Percentiles rank a stretch among this genome's conserved stretches.
phyloP scores from a whole-genome alignment of 1,139 yeast species.

The Maudiozyma humilis region DNA sequence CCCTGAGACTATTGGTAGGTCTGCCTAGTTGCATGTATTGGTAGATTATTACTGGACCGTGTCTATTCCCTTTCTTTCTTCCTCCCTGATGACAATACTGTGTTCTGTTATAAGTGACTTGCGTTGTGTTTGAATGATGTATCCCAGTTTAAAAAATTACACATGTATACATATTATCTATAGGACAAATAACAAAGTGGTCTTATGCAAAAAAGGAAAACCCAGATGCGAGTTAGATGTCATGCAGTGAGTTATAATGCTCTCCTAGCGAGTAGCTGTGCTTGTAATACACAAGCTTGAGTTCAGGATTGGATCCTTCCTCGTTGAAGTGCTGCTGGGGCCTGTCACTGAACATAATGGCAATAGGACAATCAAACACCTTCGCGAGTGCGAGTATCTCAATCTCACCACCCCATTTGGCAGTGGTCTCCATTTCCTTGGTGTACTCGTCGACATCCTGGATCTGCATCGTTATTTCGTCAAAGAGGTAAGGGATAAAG shows the following conservation, averaged over 20 bases:
- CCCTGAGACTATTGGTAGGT: conserved; percentile 24
- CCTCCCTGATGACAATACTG: too few species aligned
- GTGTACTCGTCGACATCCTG: conserved; percentile 65
- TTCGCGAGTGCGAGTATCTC: conserved; percentile 76
- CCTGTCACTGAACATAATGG: conserved; percentile 69
- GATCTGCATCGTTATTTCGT: conserved; percentile 57
- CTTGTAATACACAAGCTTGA: conserved; percentile 72
- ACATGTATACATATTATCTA: too few species aligned
- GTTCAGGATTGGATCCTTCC: conserved; percentile 39
- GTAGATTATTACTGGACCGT: too few species aligned
- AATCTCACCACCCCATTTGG: conserved; percentile 95
- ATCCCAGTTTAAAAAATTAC: too few species aligned
- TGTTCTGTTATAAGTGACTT: too few species aligned
- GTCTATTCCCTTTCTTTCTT: too few species aligned
- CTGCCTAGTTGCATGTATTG: conserved; percentile 24
- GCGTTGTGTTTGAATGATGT: too few species aligned
- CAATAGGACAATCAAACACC: conserved; percentile 60
- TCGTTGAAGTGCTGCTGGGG: conserved; percentile 55
- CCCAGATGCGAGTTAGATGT: conserved; percentile 21
- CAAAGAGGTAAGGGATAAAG: conserved; percentile 74
- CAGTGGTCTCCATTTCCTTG: conserved; percentile 55
- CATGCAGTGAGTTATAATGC: conserved; percentile 81
- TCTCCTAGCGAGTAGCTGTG: conserved; percentile 88
- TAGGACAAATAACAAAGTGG: too few species aligned
- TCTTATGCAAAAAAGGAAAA: too few species aligned